A percentile compares a stretch with the other conserved stretches of the same genome.
phyloP scores from a whole-genome alignment of 192 early-diverging fungal genomes.

The Entomortierella parvispora region DNA sequence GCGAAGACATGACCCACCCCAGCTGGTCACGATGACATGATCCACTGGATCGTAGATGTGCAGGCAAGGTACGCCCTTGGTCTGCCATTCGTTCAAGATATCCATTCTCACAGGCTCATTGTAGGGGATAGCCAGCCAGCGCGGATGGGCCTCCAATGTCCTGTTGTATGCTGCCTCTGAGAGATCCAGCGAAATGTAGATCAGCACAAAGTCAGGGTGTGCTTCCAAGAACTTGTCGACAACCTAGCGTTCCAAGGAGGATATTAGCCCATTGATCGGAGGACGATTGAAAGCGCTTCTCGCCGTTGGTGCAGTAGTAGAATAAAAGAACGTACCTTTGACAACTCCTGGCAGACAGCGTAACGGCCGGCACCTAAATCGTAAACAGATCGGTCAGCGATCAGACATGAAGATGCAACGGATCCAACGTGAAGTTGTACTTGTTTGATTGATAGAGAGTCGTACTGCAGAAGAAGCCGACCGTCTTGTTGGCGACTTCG shows the following conservation, averaged over 20 bases:
- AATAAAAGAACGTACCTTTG: conserved; percentile 4
- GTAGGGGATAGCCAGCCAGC: conserved; percentile 37
- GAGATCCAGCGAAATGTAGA: conserved; percentile 33
- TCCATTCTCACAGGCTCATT: conserved; percentile 28
- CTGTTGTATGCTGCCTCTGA: conserved; percentile 25
- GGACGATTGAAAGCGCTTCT: too few relatives aligned
- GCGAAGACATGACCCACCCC: conserved; percentile 43
- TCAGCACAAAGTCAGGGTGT: conserved; percentile 27
- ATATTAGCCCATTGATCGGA: not conserved
- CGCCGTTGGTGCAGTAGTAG: too few relatives aligned
- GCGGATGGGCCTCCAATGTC: conserved; percentile 35
- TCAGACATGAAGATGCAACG: too few relatives aligned
- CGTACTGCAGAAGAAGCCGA: conserved; percentile 49
- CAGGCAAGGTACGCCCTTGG: conserved; percentile 32
- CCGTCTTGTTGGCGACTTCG: conserved; percentile 41
- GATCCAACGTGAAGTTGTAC: too few relatives aligned
- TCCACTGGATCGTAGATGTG: conserved; percentile 39
- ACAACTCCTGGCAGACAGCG: conserved; percentile 37
- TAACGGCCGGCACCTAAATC: conserved; percentile 27
- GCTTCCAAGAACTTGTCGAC: conserved; percentile 35
- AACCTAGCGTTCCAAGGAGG: conserved; percentile 1
- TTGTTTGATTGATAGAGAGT: too few relatives aligned
- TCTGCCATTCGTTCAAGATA: conserved; percentile 48
- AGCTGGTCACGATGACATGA: conserved; percentile 38
- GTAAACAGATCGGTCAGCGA: not conserved